These are phyloP conservation scores for Anisodus tanguticus DNA, from an alignment of 257 asterid genomes.

Conservation along the genomic window DNA sequence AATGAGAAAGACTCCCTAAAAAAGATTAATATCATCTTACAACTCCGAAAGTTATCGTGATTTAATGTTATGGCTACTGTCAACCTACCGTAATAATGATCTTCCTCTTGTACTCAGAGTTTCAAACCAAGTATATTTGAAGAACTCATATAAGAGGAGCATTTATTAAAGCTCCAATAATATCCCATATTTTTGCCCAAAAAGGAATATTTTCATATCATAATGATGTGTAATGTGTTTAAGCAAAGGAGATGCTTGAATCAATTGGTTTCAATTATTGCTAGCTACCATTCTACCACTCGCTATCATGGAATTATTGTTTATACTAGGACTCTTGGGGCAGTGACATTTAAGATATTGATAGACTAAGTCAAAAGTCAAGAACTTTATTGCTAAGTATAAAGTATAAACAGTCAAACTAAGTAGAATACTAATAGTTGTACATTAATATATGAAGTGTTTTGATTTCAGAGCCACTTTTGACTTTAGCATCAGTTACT, in stretches of 20 bases:
- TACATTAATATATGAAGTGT: conserved; percentile 28
- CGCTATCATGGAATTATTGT: conserved; percentile 5
- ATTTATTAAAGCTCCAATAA: neutral
- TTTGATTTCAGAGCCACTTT: conserved; percentile 37
- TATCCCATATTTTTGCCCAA: neutral
- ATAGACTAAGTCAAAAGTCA: conserved; percentile 10
- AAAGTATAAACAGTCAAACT: conserved; percentile 34
- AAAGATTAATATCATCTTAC: too few relatives aligned
- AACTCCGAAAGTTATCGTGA: neutral
- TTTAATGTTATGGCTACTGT: neutral
- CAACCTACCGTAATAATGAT: neutral
- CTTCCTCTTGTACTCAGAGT: neutral
- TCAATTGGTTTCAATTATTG: conserved; percentile 23
- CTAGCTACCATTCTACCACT: neutral
- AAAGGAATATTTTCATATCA: neutral
- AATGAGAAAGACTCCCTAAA: too few relatives aligned
- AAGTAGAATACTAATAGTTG: conserved; percentile 8
- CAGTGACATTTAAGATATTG: neutral
- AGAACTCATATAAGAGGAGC: neutral
- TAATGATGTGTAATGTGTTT: neutral
- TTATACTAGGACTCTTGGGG: conserved; percentile 8
- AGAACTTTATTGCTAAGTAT: neutral
- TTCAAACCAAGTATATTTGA: neutral
- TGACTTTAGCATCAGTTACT: conserved; percentile 45
- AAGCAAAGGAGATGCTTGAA: neutral